phyloP scores from a whole-genome alignment of 208 protist genomes.

The Crithidia acanthocephali region DNA sequence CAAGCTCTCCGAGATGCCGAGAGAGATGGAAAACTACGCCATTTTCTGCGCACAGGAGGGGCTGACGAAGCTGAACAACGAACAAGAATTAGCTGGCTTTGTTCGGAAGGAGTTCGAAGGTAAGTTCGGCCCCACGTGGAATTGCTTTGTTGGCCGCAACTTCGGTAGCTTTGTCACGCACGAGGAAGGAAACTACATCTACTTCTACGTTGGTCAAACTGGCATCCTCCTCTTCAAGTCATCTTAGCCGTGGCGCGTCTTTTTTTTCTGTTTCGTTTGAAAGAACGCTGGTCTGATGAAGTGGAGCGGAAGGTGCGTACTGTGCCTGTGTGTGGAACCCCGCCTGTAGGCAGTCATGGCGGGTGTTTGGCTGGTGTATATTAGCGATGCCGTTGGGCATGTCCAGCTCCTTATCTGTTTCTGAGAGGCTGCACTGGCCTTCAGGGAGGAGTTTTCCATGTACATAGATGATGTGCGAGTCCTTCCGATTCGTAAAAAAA shows the following conservation, averaged over 20 bases:
- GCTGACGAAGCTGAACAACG: conserved; percentile 98
- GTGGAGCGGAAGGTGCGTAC: too few relatives aligned
- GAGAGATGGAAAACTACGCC: conserved; percentile 98
- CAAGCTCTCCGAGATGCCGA: conserved; percentile 95
- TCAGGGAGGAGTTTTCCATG: neutral
- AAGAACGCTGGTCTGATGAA: too few relatives aligned
- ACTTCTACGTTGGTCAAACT: conserved; percentile 99
- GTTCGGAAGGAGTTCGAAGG: conserved; percentile 99
- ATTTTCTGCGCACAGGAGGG: conserved; percentile 97
- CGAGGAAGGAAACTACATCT: conserved; percentile 99
- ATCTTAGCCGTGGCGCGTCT: conserved; percentile 34
- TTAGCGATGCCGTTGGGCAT: neutral
- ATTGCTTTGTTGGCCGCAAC: conserved; percentile 99
- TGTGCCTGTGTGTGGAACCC: too few relatives aligned
- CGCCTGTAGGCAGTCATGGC: neutral
- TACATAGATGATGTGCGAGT: neutral
- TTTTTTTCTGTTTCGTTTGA: neutral
- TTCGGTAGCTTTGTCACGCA: conserved; percentile 99
- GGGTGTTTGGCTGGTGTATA: neutral
- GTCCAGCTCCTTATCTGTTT: too few relatives aligned
- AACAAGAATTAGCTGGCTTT: conserved; percentile 99
- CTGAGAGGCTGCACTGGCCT: too few relatives aligned
- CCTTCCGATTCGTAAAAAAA: too few relatives aligned
- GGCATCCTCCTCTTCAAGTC: conserved; percentile 98
- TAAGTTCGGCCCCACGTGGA: conserved; percentile 99